Evolutionary conservation across 305 asterid species (phyloP), one percentile per base, ranked within the genome.

Genomic region (Rubia peregrina): DNA sequence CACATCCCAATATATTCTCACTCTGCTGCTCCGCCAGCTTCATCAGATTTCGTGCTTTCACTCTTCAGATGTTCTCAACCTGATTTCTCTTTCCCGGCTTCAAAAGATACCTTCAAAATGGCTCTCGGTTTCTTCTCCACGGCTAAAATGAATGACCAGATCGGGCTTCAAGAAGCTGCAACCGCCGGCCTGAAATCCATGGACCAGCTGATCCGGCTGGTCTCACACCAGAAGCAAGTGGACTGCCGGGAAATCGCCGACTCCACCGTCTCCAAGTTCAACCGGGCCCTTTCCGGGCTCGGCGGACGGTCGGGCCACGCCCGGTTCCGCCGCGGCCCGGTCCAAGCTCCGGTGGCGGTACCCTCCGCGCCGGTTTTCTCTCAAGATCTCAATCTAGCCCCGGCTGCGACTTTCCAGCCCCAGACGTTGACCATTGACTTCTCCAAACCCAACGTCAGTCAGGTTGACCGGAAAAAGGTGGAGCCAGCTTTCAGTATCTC

Each of bases 281-380:
- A 53, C 41, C 78, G 80, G 59, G 90, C 82, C 0, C 73, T 82
- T 13, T 75, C 88, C 1, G 74, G 74, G 10, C 61, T 86, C 22
- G 72, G 78, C 63, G 71, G 78, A 65, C 87, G 89, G 64, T 83
- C 89, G 43, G 97, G 97, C 5, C 95, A 88, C 73, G 94, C 97
- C 22, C 85, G 94, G 24, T 90, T 90, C 85, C 81, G 96, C 0
- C 94, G 94, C 12, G 94, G 76, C 12, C 90, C 90, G 49, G 80
- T 82, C 66, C 88, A 82, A 21, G 69, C 73, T 49, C 48, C 61
- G 2, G 49, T 38, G n/a, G 5, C 21, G 6, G 13, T 51, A 17
- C 73, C 42, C 5, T n/a, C 72, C 24, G 41, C 82, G 16, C 73
- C 81, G 62, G 22, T 51, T 51, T 51, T 51, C 59, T 17, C 59